Percentiles rank a stretch among this genome's conserved stretches.
These are phyloP conservation scores for Suillus sp. DNA, from an alignment of 768 basidiomycete species.

Conservation along the genomic window DNA sequence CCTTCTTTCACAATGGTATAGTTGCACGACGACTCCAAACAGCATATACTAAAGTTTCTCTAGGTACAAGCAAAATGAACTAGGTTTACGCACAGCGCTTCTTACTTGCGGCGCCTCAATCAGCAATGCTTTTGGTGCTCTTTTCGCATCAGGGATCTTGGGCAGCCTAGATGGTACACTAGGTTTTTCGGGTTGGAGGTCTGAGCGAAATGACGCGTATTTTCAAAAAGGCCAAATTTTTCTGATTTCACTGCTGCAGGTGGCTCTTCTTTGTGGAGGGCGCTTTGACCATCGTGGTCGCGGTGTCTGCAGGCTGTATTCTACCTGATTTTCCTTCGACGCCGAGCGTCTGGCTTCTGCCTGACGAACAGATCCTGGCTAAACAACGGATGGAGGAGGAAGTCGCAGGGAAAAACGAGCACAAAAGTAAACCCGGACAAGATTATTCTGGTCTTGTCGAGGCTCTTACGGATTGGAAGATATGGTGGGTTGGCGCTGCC, in stretches of 20 bases:
- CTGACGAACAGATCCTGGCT: constrained; percentile 55
- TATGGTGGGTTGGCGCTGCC: constrained; percentile 76
- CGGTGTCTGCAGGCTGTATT: constrained; percentile 54
- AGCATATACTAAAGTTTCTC: background rate
- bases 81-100: constrained; percentile 66
- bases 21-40: background rate
- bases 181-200: constrained; percentile 66
- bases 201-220: background rate
- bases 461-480: constrained; percentile 73
- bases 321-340: constrained; percentile 75
- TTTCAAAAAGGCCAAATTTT: background rate
- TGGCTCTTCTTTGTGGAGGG: constrained; percentile 77
- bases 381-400: constrained; percentile 63
- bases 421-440: constrained; percentile 39
- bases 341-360: constrained; percentile 57
- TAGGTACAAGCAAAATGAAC: constrained; percentile 62
- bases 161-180: constrained; percentile 66
- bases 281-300: constrained; percentile 52
- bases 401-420: constrained; percentile 50
- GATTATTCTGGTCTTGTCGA: constrained; percentile 50
- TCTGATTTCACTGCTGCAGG: constrained; percentile 33
- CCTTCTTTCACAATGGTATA: constrained; percentile 63
- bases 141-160: constrained; percentile 76
- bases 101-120: constrained; percentile 72
- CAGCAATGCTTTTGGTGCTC: constrained; percentile 77